Conservation (phyloP, 2,329 filamentous ascomycete genomes). For the Xylaria sp. region DNA sequence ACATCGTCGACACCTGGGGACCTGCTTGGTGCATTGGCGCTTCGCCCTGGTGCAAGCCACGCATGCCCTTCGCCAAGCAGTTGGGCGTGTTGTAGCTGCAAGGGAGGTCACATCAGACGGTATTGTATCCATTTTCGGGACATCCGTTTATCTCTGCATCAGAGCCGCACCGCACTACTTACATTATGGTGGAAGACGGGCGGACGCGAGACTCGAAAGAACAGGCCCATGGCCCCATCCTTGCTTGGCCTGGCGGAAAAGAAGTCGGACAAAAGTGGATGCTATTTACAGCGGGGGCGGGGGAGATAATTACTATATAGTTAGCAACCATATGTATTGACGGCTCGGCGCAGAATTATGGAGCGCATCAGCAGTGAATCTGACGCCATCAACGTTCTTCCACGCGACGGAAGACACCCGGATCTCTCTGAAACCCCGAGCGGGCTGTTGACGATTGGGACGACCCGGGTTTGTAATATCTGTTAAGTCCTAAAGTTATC, state of each 20-base stretch:
- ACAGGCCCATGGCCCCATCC: background rate
- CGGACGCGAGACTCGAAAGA: background rate
- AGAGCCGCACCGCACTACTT: background rate
- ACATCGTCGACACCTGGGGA: constrained; percentile 50
- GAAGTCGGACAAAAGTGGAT: constrained; percentile 39
- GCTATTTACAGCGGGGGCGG: constrained; percentile 19
- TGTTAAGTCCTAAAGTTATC: background rate
- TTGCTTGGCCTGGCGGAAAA: constrained; percentile 16
- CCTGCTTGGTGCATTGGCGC: constrained; percentile 51
- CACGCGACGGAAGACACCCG: constrained; percentile 17
- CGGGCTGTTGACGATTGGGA: background rate
- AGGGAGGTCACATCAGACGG: background rate
- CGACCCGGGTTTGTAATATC: background rate
- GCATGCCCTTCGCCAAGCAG: constrained; percentile 49
- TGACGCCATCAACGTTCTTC: constrained; percentile 16
- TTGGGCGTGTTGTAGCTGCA: background rate
- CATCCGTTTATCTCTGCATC: background rate
- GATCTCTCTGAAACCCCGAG: constrained; percentile 9
- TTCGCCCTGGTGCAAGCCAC: constrained; percentile 51
- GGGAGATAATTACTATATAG: no score
- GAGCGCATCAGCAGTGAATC: constrained; percentile 5
- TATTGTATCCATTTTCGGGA: constrained; percentile 26
- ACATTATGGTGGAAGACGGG: background rate
- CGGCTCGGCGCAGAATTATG: constrained; percentile 27
- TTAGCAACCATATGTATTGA: background rate